A percentile compares a stretch with the other conserved stretches of the same genome.
Conservation (phyloP, 345 rosid genomes). For the Melastoma malabathricum region DNA sequence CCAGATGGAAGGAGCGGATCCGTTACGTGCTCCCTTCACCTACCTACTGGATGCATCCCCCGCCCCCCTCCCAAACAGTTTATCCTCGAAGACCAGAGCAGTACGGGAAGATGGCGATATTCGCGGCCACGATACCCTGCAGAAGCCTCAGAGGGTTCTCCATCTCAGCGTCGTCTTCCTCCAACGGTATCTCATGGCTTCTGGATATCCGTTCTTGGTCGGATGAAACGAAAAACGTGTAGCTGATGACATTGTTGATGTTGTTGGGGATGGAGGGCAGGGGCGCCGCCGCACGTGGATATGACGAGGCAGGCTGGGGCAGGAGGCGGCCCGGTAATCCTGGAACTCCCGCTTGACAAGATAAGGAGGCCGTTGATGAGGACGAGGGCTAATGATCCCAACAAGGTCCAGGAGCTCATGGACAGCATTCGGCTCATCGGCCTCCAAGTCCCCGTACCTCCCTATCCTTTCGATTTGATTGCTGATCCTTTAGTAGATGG, state of each 20-base stretch:
- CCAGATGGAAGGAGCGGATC: too few species aligned
- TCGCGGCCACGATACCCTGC: slow-evolving; percentile 3
- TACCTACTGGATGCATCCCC: neutral
- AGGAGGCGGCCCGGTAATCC: slow-evolving; percentile 43
- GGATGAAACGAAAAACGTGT: neutral
- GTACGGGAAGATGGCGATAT: slow-evolving; percentile 39
- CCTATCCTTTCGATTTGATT: neutral
- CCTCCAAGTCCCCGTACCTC: slow-evolving; percentile 75
- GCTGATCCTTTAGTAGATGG: neutral
- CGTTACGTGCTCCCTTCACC: too few species aligned
- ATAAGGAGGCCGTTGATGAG: slow-evolving; percentile 76
- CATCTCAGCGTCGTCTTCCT: slow-evolving; percentile 51
- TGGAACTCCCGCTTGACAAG: slow-evolving; percentile 64
- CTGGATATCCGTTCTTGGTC: neutral
- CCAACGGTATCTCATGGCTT: slow-evolving; percentile 28
- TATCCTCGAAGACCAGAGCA: neutral
- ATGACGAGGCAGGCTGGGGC: slow-evolving; percentile 9
- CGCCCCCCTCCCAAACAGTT: too few species aligned
- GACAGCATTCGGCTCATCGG: slow-evolving; percentile 67
- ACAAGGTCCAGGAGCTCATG: slow-evolving; percentile 76
- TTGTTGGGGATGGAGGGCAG: neutral
- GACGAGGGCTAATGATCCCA: slow-evolving; percentile 72
- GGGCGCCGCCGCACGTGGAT: slow-evolving; percentile 1
- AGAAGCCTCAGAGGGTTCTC: slow-evolving; percentile 35
- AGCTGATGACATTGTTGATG: neutral